Conservation (phyloP, 768 basidiomycete species). For the Cystoderma amianthinum region DNA sequence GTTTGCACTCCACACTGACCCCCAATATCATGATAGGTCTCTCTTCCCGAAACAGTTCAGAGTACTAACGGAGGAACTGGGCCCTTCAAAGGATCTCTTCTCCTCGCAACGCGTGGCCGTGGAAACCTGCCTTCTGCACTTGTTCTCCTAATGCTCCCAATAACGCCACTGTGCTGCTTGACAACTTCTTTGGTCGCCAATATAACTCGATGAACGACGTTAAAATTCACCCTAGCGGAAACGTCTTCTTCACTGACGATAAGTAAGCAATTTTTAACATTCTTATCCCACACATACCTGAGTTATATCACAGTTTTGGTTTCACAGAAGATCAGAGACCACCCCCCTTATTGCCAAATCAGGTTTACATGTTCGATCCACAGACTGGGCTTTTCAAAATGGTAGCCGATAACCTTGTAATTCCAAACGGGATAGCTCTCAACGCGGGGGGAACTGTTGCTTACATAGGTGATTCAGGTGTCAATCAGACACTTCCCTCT, state of each 20-base stretch:
- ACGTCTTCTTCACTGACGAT: slow-evolving; percentile 71
- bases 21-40: too few species aligned
- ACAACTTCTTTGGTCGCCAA: slow-evolving; percentile 75
- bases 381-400: too few species aligned
- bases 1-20: too few species aligned
- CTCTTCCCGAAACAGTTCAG: slow-evolving; percentile 51
- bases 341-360: too few species aligned
- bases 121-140: slow-evolving; percentile 59
- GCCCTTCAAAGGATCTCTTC: slow-evolving; percentile 47
- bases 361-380: too few species aligned
- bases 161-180: slow-evolving; percentile 63
- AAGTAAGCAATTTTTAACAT: slow-evolving; percentile 25
- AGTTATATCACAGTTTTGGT: slow-evolving; percentile 43
- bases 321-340: slow-evolving; percentile 63
- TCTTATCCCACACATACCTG: neutral
- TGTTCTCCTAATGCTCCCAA: slow-evolving; percentile 58
- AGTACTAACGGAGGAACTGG: slow-evolving; percentile 71
- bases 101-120: slow-evolving; percentile 62
- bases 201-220: slow-evolving; percentile 82
- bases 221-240: slow-evolving; percentile 65
- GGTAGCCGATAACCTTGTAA: too few species aligned
- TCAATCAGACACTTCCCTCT: too few species aligned
- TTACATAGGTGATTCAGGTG: too few species aligned
- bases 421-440: too few species aligned
- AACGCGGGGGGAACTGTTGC: too few species aligned